Base-by-base conservation (phyloP, 2,329 filamentous ascomycete species). In the Alternaria infectoria region DNA sequence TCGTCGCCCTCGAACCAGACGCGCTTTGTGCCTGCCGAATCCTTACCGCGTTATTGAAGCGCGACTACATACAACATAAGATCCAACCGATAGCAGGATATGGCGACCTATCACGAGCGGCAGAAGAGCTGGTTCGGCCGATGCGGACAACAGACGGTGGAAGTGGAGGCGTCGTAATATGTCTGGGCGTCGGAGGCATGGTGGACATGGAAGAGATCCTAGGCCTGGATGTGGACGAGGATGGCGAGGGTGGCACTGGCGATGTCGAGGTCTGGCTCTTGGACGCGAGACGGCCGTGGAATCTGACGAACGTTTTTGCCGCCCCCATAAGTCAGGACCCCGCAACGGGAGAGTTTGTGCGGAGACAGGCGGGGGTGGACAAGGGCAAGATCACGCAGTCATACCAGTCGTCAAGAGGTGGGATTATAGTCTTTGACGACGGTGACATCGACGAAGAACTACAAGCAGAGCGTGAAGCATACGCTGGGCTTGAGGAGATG, bases 21-120 rank as follows among this genome's bases (percentile, higher is more conserved):
- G 92, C 96, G 67, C 89, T 99, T 66, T 98, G 95, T 81, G 96
- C 94, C 66, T 97, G 93, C 79, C 93, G 94, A 65, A 97, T 99
- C 65, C 88, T 99, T 51, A 97, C 95, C 3, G 88, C 91, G 54
- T 86, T 99, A n/a, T 86, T 99, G 64, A 97, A 97, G 82, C 91
- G 95, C 85, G 96, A 99, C 84, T 98, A 97, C 78, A 97, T 99
- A 71, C 92, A 91, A 13, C 95, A 98, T 83, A 98, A 97, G 82
- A 97, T 98, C 75, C 93, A 97, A 75, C 96, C 96, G 1, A 91
- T 99, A 58, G 89, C 93, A 19, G 96, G 96, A 59, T 98, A 97
- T 88, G 90, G 89, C 69, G 96, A 98, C 79, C 88, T 99, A 50
- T 87, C 92, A 75, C 90, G 89, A 71, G 91, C 91, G 21, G 94